A percentile compares a stretch with the other conserved stretches of the same genome.
Conservation (phyloP, 495 filamentous ascomycete species). For the Xylaria flabelliformis region DNA sequence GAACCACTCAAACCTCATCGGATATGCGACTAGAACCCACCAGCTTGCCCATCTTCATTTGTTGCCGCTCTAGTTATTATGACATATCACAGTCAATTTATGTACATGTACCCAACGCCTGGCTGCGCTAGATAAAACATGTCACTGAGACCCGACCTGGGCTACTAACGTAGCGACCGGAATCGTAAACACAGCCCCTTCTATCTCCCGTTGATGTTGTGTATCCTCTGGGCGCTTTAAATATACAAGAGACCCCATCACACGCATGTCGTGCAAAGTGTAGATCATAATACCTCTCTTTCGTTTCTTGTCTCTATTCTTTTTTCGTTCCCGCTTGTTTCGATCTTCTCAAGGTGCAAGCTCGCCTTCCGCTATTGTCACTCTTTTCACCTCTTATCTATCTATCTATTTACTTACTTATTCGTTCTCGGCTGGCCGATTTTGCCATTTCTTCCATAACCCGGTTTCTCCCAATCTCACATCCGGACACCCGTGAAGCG, state of each 20-base stretch:
- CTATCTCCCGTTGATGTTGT: not conserved
- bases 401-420: not conserved
- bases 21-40: not conserved
- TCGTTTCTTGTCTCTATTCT: constrained; percentile 15
- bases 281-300: constrained; percentile 15
- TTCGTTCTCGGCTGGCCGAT: constrained; percentile 26
- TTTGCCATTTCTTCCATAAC: not conserved
- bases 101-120: not conserved
- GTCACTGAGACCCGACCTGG: not conserved
- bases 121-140: constrained; percentile 15
- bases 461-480: constrained; percentile 1
- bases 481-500: not conserved
- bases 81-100: not conserved
- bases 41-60: constrained; percentile 1
- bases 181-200: not conserved
- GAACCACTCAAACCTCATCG: not conserved
- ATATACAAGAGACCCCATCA: not conserved
- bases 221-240: not conserved
- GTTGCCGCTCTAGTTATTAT: not conserved
- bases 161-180: not conserved
- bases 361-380: constrained; percentile 11
- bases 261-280: not conserved
- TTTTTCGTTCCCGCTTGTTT: not conserved
- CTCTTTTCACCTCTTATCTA: not conserved
- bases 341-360: constrained; percentile 22